phyloP scores from a whole-genome alignment of 495 filamentous ascomycete genomes.

The Lepidopterella palustris region DNA sequence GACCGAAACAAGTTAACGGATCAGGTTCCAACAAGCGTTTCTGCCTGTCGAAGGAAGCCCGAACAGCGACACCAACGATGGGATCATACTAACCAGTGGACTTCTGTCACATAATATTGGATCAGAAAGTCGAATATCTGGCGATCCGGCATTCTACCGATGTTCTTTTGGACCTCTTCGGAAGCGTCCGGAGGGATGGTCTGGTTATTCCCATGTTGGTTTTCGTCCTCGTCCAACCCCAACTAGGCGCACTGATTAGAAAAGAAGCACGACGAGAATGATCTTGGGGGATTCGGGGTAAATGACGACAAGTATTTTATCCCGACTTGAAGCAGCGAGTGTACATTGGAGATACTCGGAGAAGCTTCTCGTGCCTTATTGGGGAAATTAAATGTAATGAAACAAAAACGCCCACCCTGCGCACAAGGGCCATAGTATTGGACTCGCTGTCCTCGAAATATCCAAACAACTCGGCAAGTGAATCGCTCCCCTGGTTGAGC shows the following conservation, averaged over 20 bases:
- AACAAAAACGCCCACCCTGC: not conserved
- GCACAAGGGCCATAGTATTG: constrained; percentile 1
- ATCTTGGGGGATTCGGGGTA: too few species aligned
- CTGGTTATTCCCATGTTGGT: not conserved
- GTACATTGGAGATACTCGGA: not conserved
- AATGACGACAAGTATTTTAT: too few species aligned
- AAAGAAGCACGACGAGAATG: not conserved
- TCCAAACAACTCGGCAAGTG: constrained; percentile 4
- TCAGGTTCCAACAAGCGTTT: too few species aligned
- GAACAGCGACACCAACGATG: not conserved
- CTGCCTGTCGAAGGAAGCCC: too few species aligned
- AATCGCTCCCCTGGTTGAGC: not conserved
- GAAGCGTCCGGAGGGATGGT: constrained; percentile 17
- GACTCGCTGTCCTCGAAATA: constrained; percentile 4
- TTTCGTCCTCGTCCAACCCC: not conserved
- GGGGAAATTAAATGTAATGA: too few species aligned
- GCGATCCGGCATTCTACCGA: constrained; percentile 24
- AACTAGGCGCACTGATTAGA: not conserved
- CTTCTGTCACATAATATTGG: constrained; percentile 29
- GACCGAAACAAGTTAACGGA: too few species aligned
- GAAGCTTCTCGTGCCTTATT: not conserved
- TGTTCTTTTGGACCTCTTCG: constrained; percentile 9
- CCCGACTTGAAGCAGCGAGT: too few species aligned
- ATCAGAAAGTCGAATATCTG: constrained; percentile 31
- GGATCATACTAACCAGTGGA: constrained; percentile 27